A percentile compares a stretch with the other conserved stretches of the same genome.
These are phyloP conservation scores for Excoecaria agallocha DNA, from an alignment of 345 rosid species.

Conservation along the genomic window DNA sequence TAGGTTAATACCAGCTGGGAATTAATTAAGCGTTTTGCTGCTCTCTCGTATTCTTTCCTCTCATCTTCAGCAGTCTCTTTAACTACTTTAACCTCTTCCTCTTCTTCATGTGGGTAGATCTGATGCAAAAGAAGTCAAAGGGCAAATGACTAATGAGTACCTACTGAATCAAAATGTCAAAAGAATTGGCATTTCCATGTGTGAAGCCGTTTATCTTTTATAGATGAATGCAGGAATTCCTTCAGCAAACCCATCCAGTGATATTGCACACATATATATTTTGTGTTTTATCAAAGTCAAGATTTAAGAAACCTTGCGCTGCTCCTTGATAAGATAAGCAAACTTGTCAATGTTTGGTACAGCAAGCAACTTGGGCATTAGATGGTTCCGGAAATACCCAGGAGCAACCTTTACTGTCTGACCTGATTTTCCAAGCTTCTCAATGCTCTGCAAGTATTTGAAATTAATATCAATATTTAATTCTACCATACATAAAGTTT, in stretches of 20 bases:
- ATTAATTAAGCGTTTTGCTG: conserved; percentile 69
- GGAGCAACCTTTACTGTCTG: conserved; percentile 93
- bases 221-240: background rate
- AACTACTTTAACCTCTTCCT: conserved; percentile 68
- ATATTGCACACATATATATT: background rate
- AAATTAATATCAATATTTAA: background rate
- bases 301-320: conserved; percentile 62
- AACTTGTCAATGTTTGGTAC: conserved; percentile 91
- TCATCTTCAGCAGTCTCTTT: conserved; percentile 43
- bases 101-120: conserved; percentile 73
- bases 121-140: conserved; percentile 20
- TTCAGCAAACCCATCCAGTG: conserved; percentile 3
- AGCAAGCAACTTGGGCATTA: conserved; percentile 92
- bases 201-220: background rate
- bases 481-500: background rate
- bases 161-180: background rate
- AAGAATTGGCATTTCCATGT: background rate
- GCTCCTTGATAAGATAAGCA: conserved; percentile 83
- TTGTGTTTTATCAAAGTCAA: background rate
- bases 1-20: conserved; percentile 54
- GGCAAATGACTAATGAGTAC: background rate
- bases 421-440: conserved; percentile 95
- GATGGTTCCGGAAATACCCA: conserved; percentile 83
- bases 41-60: conserved; percentile 64
- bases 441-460: conserved; percentile 49